Evolutionary conservation across 768 basidiomycete genomes (phyloP).

Genomic region (Rhizopogon vesiculosus): DNA sequence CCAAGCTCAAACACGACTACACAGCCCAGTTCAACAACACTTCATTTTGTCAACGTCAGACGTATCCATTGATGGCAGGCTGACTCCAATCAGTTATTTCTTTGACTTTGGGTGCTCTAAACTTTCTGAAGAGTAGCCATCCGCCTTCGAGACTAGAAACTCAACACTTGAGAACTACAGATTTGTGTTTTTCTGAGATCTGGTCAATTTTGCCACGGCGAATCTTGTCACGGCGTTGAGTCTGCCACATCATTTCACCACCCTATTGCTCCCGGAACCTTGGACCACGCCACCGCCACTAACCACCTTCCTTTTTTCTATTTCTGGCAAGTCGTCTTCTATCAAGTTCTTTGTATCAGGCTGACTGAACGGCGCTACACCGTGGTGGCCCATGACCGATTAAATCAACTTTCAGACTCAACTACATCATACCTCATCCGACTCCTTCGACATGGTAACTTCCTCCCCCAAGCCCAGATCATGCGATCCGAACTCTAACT

Average conservation of each 20-base stretch:
- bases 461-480: too few species aligned
- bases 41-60: background rate
- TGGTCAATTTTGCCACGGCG: slow-evolving; percentile 1
- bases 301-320: slow-evolving; percentile 14
- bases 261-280: slow-evolving; percentile 17
- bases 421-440: too few species aligned
- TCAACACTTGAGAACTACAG: background rate
- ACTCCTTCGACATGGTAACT: too few species aligned
- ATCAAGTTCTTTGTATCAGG: background rate
- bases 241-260: slow-evolving; percentile 16
- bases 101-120: background rate
- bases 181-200: background rate
- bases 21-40: slow-evolving; percentile 12
- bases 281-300: slow-evolving; percentile 10
- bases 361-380: too few species aligned
- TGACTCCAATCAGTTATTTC: background rate
- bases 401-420: too few species aligned
- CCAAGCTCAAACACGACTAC: slow-evolving; percentile 31
- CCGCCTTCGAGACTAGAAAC: background rate
- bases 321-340: slow-evolving; percentile 16
- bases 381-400: too few species aligned
- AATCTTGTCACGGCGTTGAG: slow-evolving; percentile 19
- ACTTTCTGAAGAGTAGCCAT: background rate
- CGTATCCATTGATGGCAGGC: background rate
- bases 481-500: background rate